phyloP scores from a whole-genome alignment of 805 yeast genomes.

The Starmerella powellii region DNA sequence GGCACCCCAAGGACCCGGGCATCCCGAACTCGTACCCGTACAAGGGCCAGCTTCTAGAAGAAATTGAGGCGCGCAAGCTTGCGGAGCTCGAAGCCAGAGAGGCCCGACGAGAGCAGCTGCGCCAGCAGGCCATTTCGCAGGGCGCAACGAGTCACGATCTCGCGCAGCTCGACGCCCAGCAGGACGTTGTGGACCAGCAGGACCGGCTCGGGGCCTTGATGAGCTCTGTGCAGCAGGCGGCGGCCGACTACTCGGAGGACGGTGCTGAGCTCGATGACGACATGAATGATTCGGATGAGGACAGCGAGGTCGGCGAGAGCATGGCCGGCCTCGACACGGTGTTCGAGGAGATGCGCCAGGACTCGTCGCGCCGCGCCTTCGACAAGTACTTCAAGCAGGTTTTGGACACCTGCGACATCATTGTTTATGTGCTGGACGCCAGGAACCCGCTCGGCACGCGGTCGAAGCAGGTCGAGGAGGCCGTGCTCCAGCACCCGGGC shows the following conservation, averaged over 20 bases:
- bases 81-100: slow-evolving; percentile 33
- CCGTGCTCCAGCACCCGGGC: slow-evolving; percentile 64
- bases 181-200: slow-evolving; percentile 31
- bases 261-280: slow-evolving; percentile 36
- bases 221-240: slow-evolving; percentile 84
- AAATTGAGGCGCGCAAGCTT: slow-evolving; percentile 40
- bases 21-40: slow-evolving; percentile 93
- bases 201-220: slow-evolving; percentile 70
- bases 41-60: slow-evolving; percentile 63
- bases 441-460: slow-evolving; percentile 95
- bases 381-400: slow-evolving; percentile 90
- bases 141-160: slow-evolving; percentile 32
- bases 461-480: slow-evolving; percentile 81
- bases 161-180: slow-evolving; percentile 31
- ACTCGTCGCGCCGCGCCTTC: slow-evolving; percentile 53
- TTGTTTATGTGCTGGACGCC: slow-evolving; percentile 89
- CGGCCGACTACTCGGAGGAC: slow-evolving; percentile 53
- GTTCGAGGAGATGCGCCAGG: slow-evolving; percentile 33
- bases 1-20: slow-evolving; percentile 76
- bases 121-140: slow-evolving; percentile 28
- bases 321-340: slow-evolving; percentile 31
- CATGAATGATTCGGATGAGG: slow-evolving; percentile 33
- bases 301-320: slow-evolving; percentile 27
- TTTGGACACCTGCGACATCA: slow-evolving; percentile 82
- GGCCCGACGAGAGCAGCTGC: slow-evolving; percentile 30